phyloP scores from a whole-genome alignment of 1,284 basidiomycete genomes.

The Ceratobasidium sp. region DNA sequence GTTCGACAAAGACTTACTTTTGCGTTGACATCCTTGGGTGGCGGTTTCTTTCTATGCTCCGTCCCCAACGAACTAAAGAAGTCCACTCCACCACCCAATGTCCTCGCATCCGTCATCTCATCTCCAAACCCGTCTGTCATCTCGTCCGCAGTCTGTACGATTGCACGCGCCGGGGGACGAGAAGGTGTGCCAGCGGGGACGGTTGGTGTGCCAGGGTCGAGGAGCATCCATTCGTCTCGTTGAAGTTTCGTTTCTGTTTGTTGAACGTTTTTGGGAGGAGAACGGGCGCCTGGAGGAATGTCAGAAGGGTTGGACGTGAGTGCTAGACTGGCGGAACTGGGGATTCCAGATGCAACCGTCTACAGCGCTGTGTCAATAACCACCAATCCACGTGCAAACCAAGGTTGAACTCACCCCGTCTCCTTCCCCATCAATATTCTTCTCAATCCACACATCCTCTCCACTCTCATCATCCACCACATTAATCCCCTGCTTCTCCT shows the following conservation, averaged over 20 bases:
- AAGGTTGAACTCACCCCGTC: constrained; percentile 68
- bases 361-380: constrained; percentile 54
- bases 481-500: constrained; percentile 51
- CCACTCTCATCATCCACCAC: constrained; percentile 77
- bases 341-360: constrained; percentile 78
- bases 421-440: constrained; percentile 83
- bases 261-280: constrained; percentile 61
- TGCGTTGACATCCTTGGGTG: constrained; percentile 67
- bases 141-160: constrained; percentile 58
- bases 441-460: constrained; percentile 88
- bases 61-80: constrained; percentile 90
- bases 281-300: constrained; percentile 61
- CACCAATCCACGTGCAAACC: constrained; percentile 10
- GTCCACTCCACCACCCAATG: constrained; percentile 71
- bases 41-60: constrained; percentile 75
- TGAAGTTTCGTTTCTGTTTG: constrained; percentile 67
- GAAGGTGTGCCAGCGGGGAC: constrained; percentile 51
- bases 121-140: constrained; percentile 82
- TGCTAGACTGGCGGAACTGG: constrained; percentile 80
- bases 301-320: constrained; percentile 71
- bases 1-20: constrained; percentile 64
- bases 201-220: constrained; percentile 58
- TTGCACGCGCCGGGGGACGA: constrained; percentile 50
- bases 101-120: constrained; percentile 63
- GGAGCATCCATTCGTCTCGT: constrained; percentile 94